Conservation (phyloP, 495 filamentous ascomycete species). For the Glarea lozoyensis region DNA sequence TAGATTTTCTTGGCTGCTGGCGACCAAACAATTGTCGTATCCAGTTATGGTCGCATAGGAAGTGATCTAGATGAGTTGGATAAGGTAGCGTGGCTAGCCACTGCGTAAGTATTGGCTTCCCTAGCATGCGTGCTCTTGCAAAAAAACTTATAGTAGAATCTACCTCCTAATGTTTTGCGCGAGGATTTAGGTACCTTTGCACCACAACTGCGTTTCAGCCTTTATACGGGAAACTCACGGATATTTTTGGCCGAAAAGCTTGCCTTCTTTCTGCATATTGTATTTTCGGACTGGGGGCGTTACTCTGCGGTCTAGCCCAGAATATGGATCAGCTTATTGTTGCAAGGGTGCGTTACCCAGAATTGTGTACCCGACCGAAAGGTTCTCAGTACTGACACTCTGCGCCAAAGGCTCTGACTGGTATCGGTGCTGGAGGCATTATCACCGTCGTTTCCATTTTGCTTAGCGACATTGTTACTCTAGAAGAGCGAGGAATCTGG, state of each 20-base stretch:
- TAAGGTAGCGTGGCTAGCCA: constrained; percentile 29
- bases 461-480: constrained; percentile 58
- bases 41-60: constrained; percentile 57
- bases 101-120: too few relatives aligned
- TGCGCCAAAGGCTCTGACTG: too few relatives aligned
- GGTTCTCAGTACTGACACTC: too few relatives aligned
- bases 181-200: constrained; percentile 20
- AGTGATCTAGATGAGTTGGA: constrained; percentile 43
- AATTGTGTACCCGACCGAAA: too few relatives aligned
- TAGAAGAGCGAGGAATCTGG: constrained; percentile 55
- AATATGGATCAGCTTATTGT: constrained; percentile 33
- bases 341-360: too few relatives aligned
- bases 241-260: constrained; percentile 21
- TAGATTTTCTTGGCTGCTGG: constrained; percentile 49
- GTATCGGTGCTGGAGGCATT: constrained; percentile 42
- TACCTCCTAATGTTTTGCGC: too few relatives aligned
- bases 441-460: constrained; percentile 45
- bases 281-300: constrained; percentile 36
- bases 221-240: constrained; percentile 20
- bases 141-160: too few relatives aligned
- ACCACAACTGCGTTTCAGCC: constrained; percentile 19
- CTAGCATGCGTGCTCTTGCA: too few relatives aligned
- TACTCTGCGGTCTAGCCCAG: constrained; percentile 35
- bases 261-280: constrained; percentile 40
- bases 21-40: constrained; percentile 57